Base-by-base conservation (phyloP, 768 basidiomycete species). In the Suillus cothurnatus region DNA sequence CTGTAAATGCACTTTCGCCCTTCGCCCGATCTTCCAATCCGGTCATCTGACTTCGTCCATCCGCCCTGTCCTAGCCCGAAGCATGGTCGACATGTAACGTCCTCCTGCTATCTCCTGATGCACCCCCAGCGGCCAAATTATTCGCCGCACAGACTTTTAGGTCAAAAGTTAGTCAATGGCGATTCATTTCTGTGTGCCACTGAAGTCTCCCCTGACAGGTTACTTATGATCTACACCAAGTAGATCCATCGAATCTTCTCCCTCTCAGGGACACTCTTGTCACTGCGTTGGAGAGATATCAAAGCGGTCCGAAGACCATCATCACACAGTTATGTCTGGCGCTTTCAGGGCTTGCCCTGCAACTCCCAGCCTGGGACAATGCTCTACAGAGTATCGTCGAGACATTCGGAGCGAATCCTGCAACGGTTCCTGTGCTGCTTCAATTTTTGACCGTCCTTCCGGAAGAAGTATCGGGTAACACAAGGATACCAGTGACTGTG, bases 111-210 rank as follows among this genome's bases (percentile, higher is more conserved):
- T 88, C 89, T 6, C 86, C 89, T 53, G 91, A 94, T 70, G 88
- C 87, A 4, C 92, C 94, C 3, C 75, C 81, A 38, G 85, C 93
- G 61, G 93, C 94, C 45, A 93, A 94, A 76, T 79, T 97, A 61
- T 98, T 99, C 73, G 96, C 95, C 11, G 95, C 97, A 1, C 97
- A 99, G 78, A 99, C 97, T 0, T 93, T 99, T 75, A 85, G 96
- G 74, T 84, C 92, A 58, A 99, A 99, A 85, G 97, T 94, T 67
- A 69, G 89, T 80, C 52, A 59, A 63, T 38, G 36, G 31, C 55
- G 62, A 32, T 50, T 64, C 41, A 43, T 26, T 34, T 26, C 41
- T 45, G 55, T 64, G 43, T 60, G 41, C 67, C 63, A 69, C 71
- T 72, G 72, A 74, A 77, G 64, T 73, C 75, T 73, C 67, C 60